Evolutionary conservation across 768 basidiomycete genomes (phyloP).

Genomic region (Mycena polygramma): DNA sequence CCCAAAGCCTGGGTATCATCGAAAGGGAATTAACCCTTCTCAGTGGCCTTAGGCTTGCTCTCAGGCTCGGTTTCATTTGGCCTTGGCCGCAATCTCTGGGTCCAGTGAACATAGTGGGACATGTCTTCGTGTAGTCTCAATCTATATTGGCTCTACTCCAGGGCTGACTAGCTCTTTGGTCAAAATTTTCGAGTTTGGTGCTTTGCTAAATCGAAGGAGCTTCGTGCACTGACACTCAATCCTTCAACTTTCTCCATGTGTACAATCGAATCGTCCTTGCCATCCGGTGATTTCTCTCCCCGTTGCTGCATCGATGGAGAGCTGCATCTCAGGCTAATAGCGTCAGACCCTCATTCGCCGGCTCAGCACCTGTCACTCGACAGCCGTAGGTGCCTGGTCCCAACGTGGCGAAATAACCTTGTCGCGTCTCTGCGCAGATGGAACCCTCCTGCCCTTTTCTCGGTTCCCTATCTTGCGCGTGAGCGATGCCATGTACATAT

Average conservation of each 20-base stretch:
- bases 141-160: too few species aligned
- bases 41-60: too few species aligned
- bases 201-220: neutral
- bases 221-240: constrained; percentile 7
- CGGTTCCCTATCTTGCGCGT: constrained; percentile 25
- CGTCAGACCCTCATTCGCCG: neutral
- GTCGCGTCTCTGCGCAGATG: constrained; percentile 11
- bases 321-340: neutral
- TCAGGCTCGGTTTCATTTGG: too few species aligned
- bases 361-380: constrained; percentile 2
- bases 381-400: constrained; percentile 11
- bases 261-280: neutral
- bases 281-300: constrained; percentile 19
- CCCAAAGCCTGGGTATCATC: neutral
- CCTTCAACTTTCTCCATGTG: constrained; percentile 2
- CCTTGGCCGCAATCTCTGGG: too few species aligned
- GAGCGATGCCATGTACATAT: constrained; percentile 19
- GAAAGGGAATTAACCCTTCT: constrained; percentile 7
- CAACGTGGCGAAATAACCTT: constrained; percentile 26
- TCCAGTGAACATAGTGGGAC: too few species aligned
- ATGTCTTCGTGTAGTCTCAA: too few species aligned
- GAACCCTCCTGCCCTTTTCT: constrained; percentile 11
- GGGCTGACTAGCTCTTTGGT: too few species aligned
- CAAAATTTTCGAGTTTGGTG: neutral
- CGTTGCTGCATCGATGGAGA: neutral